phyloP scores from a whole-genome alignment of 2,329 filamentous ascomycete genomes.

The Neophaeococcomyces aloes region DNA sequence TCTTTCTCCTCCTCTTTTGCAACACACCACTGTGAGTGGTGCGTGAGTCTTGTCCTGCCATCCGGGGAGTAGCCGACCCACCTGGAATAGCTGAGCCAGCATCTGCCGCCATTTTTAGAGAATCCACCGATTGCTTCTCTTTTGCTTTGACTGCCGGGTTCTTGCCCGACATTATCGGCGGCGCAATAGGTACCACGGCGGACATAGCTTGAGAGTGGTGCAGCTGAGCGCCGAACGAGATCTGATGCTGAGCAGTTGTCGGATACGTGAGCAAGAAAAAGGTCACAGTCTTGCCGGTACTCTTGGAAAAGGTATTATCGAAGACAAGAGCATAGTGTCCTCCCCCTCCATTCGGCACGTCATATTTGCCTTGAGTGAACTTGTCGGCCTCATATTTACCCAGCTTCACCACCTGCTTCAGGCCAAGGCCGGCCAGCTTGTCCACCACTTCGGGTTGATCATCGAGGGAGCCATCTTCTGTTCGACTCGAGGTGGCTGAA shows the following conservation, averaged over 20 bases:
- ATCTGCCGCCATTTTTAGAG: slow-evolving; percentile 31
- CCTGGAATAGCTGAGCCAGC: slow-evolving; percentile 10
- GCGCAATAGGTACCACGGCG: slow-evolving; percentile 25
- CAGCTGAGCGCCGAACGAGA: slow-evolving; percentile 34
- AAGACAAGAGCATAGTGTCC: slow-evolving; percentile 96
- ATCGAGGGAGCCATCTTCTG: slow-evolving; percentile 25
- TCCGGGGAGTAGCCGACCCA: slow-evolving; percentile 8
- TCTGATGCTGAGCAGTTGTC: slow-evolving; percentile 48
- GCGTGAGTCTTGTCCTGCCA: slow-evolving; percentile 19
- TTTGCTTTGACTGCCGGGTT: slow-evolving; percentile 35
- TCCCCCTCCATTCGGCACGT: slow-evolving; percentile 61
- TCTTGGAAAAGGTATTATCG: slow-evolving; percentile 98
- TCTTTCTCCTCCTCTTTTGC: slow-evolving; percentile 83
- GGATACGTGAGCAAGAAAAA: slow-evolving; percentile 93
- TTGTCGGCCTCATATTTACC: slow-evolving; percentile 96
- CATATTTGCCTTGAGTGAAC: slow-evolving; percentile 79
- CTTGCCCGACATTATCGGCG: slow-evolving; percentile 12
- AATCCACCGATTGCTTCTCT: slow-evolving; percentile 41
- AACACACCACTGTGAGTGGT: slow-evolving; percentile 74
- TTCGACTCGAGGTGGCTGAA: slow-evolving; percentile 28
- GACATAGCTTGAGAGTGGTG: slow-evolving; percentile 45
- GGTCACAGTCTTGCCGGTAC: slow-evolving; percentile 84
- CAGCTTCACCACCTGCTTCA: slow-evolving; percentile 62
- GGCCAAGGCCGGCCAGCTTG: slow-evolving; percentile 51
- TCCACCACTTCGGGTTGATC: slow-evolving; percentile 44